Percentiles rank a stretch among this genome's conserved stretches.
These are phyloP conservation scores for Crithidia brevicula DNA, from an alignment of 208 protist genomes.

Conservation along the genomic window DNA sequence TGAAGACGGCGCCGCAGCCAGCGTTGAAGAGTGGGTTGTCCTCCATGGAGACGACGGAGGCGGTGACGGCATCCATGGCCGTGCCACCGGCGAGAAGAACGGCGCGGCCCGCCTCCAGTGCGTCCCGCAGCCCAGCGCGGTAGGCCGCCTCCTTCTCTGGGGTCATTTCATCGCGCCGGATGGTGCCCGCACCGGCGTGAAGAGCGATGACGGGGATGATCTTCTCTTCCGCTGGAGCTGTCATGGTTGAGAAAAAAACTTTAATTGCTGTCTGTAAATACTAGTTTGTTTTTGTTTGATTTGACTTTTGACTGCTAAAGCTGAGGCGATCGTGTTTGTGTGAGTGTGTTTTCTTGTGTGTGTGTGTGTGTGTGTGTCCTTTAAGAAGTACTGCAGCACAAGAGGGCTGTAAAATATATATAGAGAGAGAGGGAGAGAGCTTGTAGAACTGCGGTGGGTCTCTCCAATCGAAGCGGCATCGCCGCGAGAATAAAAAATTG, in stretches of 20 bases:
- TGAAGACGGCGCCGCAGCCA: conserved; percentile 34
- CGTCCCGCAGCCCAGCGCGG: conserved; percentile 21
- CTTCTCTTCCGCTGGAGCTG: neutral
- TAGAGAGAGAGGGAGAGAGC: too few species aligned
- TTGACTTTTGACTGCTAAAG: too few species aligned
- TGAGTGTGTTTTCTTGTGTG: too few species aligned
- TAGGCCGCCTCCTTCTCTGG: conserved; percentile 23
- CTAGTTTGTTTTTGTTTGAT: too few species aligned
- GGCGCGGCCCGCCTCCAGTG: conserved; percentile 20
- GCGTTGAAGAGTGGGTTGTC: conserved; percentile 40
- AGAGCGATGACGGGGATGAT: conserved; percentile 25
- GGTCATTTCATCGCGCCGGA: conserved; percentile 20
- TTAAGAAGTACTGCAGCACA: too few species aligned
- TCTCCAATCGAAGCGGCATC: too few species aligned
- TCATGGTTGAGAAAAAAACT: conserved; percentile 6
- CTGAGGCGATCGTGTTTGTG: too few species aligned
- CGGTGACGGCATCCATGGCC: conserved; percentile 33
- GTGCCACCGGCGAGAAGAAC: conserved; percentile 23
- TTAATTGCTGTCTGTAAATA: too few species aligned
- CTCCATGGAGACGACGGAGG: conserved; percentile 30
- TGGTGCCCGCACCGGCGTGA: conserved; percentile 33
- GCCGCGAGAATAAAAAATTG: too few species aligned
- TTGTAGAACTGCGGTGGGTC: too few species aligned
- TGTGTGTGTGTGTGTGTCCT: neutral
- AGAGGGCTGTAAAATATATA: too few species aligned